Conservation (phyloP, 768 basidiomycete genomes). For the Macrolepiota fuliginosa region DNA sequence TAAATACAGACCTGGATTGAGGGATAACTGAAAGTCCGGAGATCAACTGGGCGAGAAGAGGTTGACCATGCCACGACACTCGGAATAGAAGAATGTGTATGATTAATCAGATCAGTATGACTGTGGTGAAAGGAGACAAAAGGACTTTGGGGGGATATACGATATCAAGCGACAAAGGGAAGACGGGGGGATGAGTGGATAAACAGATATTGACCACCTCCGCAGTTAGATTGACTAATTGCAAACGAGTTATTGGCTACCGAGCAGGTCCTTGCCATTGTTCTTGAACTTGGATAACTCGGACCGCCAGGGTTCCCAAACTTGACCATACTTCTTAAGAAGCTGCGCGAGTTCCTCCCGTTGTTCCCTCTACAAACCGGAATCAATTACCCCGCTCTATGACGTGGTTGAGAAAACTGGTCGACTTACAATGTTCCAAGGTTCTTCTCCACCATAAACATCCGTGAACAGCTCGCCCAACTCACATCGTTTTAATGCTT, state of each 20-base stretch:
- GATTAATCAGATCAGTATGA: neutral
- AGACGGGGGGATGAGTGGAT: neutral
- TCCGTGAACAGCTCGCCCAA: conserved; percentile 85
- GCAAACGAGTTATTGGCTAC: conserved; percentile 9
- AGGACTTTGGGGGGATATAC: neutral
- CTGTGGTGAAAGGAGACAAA: neutral
- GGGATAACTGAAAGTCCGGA: neutral
- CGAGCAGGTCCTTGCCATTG: conserved; percentile 59
- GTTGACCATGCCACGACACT: neutral
- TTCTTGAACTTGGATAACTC: conserved; percentile 78
- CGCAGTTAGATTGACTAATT: neutral
- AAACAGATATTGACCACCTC: neutral
- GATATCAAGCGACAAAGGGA: neutral
- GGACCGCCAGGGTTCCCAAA: conserved; percentile 82
- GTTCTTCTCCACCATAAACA: conserved; percentile 82
- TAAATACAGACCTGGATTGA: neutral
- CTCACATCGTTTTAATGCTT: conserved; percentile 63
- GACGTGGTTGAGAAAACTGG: neutral
- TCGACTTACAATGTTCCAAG: conserved; percentile 75
- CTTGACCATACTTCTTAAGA: conserved; percentile 81
- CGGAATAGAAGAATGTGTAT: neutral
- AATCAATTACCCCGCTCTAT: neutral
- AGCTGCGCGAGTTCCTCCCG: conserved; percentile 71
- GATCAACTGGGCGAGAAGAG: neutral
- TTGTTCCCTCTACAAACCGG: conserved; percentile 66